phyloP scores from a whole-genome alignment of 78 protist genomes.

The Tieghemostelium lacteum region DNA sequence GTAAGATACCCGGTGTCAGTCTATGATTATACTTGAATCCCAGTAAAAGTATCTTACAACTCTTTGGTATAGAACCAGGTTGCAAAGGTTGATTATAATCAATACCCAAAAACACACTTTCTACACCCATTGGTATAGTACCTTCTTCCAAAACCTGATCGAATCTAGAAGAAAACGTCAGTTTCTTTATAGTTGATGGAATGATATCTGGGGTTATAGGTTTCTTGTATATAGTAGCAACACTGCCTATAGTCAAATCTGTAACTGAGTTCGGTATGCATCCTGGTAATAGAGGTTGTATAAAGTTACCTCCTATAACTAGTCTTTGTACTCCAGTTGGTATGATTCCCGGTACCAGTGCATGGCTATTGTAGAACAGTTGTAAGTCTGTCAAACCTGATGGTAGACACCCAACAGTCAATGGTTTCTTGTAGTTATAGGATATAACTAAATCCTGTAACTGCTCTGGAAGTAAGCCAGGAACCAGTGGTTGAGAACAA shows the following conservation, averaged over 20 bases:
- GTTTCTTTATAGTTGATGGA: not conserved
- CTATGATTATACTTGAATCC: conserved; percentile 4
- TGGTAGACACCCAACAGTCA: no score
- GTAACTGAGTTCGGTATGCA: no score
- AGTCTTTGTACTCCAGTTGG: no score
- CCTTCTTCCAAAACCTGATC: not conserved
- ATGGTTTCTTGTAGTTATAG: no score
- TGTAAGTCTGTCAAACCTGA: no score
- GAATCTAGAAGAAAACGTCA: not conserved
- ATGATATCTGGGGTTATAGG: not conserved
- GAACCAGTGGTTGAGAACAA: no score
- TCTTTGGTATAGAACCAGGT: not conserved
- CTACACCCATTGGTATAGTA: not conserved
- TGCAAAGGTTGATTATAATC: not conserved
- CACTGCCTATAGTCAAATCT: not conserved
- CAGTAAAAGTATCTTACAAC: not conserved
- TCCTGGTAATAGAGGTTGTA: no score
- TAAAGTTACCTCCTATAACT: no score
- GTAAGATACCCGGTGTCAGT: not conserved
- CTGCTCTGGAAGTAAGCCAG: no score
- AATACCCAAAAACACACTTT: not conserved
- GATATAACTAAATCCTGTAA: no score
- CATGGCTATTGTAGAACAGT: no score
- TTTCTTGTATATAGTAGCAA: not conserved
- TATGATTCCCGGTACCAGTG: no score